Evolutionary conservation across 1,139 yeast genomes (phyloP).

Genomic region (Pneumocystis jirovecii): DNA sequence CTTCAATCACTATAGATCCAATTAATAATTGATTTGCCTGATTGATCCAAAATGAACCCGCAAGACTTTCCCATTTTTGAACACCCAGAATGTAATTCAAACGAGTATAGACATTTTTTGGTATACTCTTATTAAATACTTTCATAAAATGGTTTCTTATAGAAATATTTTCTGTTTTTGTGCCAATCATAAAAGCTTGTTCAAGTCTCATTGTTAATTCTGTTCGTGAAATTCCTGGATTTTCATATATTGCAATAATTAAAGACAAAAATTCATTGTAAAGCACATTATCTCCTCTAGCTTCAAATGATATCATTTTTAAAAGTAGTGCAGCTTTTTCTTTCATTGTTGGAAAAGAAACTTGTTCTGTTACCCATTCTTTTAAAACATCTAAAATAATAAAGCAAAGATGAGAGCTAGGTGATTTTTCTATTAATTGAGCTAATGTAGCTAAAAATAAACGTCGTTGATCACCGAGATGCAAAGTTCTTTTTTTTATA

Average conservation of each 20-base stretch:
- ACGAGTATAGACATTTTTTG: constrained; percentile 62
- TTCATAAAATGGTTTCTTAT: constrained; percentile 69
- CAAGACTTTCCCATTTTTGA: constrained; percentile 91
- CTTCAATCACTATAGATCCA: constrained; percentile 51
- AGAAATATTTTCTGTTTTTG: constrained; percentile 61
- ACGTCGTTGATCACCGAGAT: constrained; percentile 83
- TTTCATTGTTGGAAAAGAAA: constrained; percentile 83
- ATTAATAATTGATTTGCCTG: constrained; percentile 81
- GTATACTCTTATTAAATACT: constrained; percentile 66
- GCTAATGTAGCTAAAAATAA: constrained; percentile 75
- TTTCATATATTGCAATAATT: constrained; percentile 76
- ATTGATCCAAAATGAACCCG: constrained; percentile 88
- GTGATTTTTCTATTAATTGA: constrained; percentile 76
- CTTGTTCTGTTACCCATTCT: constrained; percentile 79
- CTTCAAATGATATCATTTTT: constrained; percentile 87
- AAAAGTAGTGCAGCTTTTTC: constrained; percentile 90
- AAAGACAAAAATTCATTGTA: constrained; percentile 74
- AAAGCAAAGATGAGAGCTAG: constrained; percentile 57
- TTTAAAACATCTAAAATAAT: constrained; percentile 68
- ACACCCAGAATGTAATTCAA: constrained; percentile 73
- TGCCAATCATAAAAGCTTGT: constrained; percentile 90
- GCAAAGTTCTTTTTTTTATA: constrained; percentile 65
- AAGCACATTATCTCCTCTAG: constrained; percentile 67
- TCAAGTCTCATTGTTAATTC: constrained; percentile 93
- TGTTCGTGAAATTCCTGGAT: constrained; percentile 61